A percentile compares a stretch with the other conserved stretches of the same genome.
Conservation (phyloP, 2,329 filamentous ascomycete genomes). For the Zopfia rhizophila region DNA sequence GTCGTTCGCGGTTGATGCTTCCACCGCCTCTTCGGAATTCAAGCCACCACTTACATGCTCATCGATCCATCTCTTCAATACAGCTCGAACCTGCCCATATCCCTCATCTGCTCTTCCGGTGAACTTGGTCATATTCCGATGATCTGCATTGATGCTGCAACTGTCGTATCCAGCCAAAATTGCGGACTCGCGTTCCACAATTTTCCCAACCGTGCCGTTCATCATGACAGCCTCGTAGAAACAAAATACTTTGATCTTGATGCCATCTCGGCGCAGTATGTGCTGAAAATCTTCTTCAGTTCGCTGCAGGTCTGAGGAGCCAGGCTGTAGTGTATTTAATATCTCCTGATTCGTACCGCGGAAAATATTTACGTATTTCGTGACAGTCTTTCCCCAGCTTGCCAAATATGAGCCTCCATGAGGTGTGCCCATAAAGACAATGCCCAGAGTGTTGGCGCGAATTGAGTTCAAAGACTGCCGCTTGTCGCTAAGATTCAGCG, state of each 20-base stretch:
- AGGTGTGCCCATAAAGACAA: conserved; percentile 1
- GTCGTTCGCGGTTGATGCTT: neutral
- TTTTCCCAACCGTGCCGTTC: neutral
- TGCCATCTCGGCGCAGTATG: neutral
- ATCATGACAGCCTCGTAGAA: conserved; percentile 1
- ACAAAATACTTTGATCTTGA: conserved; percentile 1
- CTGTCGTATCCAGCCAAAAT: neutral
- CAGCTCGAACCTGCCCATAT: neutral
- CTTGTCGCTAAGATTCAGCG: conserved; percentile 3
- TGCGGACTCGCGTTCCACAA: neutral
- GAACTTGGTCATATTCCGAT: conserved; percentile 1
- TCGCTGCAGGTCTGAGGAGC: neutral
- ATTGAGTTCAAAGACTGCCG: neutral
- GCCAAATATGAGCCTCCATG: conserved; percentile 1
- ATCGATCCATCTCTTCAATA: neutral
- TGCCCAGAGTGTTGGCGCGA: neutral
- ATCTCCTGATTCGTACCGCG: conserved; percentile 1
- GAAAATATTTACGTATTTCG: conserved; percentile 1
- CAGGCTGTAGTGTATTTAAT: conserved; percentile 1
- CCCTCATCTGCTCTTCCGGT: neutral
- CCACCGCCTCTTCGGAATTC: neutral
- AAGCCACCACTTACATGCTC: neutral
- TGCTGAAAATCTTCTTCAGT: conserved; percentile 1
- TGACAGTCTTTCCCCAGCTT: neutral
- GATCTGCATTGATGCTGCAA: conserved; percentile 1